Conservation (phyloP, 202 grass and related monocot genomes). For the Musa balbisiana region DNA sequence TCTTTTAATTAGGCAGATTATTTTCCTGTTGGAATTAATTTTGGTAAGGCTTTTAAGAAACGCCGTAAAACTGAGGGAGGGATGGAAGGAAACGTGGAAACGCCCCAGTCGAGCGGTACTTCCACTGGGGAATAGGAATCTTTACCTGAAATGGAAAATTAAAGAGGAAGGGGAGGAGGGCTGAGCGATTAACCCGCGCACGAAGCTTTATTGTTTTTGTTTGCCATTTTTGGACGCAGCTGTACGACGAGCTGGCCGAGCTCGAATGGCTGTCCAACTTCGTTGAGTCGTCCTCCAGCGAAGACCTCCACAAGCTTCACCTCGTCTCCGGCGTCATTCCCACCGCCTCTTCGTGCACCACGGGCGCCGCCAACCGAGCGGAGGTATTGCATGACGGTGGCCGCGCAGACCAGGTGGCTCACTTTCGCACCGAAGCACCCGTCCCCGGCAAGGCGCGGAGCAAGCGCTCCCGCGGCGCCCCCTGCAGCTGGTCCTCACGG, state of each 20-base stretch:
- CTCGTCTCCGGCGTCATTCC: conserved; percentile 64
- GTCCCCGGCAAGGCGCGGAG: conserved; percentile 59
- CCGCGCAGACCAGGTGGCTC: background rate
- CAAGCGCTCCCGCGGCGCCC: conserved; percentile 59
- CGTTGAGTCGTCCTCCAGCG: conserved; percentile 38
- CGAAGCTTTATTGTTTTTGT: conserved; percentile 1
- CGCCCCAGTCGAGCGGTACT: no score
- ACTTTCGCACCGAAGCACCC: conserved; percentile 36
- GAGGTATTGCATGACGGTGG: conserved; percentile 8
- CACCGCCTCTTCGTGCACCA: conserved; percentile 30
- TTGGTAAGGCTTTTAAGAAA: no score
- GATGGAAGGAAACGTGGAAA: background rate
- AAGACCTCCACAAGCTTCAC: conserved; percentile 81
- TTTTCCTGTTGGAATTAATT: no score
- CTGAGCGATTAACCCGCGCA: background rate
- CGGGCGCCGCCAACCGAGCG: conserved; percentile 5
- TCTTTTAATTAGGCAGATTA: no score
- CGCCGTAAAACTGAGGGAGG: background rate
- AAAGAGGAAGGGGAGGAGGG: no score
- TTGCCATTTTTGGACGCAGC: conserved; percentile 19
- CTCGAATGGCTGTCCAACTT: conserved; percentile 89
- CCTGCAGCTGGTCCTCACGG: conserved; percentile 59
- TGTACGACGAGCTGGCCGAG: conserved; percentile 72
- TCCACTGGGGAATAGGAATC: background rate
- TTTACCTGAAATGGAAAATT: conserved; percentile 4